Evolutionary conservation across 345 rosid genomes (phyloP).

Genomic region (Acer campestre): DNA sequence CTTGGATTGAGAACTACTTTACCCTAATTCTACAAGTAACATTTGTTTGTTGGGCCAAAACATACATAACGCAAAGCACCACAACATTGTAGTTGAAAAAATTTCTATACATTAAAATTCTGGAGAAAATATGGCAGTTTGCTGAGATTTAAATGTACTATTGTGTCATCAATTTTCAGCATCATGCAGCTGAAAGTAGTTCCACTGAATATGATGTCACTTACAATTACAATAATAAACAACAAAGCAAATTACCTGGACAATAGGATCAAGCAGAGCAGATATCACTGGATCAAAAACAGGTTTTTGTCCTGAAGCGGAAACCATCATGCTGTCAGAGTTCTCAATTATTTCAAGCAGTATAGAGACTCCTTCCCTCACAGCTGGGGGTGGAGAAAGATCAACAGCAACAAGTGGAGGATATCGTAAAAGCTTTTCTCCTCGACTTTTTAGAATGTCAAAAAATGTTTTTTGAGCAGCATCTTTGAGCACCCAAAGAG

Average conservation of each 20-base stretch:
- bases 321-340: slow-evolving; percentile 81
- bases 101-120: not conserved
- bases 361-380: slow-evolving; percentile 88
- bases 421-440: slow-evolving; percentile 92
- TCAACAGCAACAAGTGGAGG: slow-evolving; percentile 94
- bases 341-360: slow-evolving; percentile 90
- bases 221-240: not conserved
- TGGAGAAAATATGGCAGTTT: not conserved
- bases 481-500: slow-evolving; percentile 83
- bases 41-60: not conserved
- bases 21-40: not conserved
- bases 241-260: slow-evolving; percentile 61
- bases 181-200: not conserved
- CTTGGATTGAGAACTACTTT: not conserved
- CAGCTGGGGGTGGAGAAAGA: slow-evolving; percentile 95
- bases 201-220: not conserved
- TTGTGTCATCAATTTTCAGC: not conserved
- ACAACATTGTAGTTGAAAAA: not conserved
- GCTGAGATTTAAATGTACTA: not conserved
- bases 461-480: slow-evolving; percentile 94
- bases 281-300: slow-evolving; percentile 83
- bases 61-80: not conserved
- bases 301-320: slow-evolving; percentile 62
- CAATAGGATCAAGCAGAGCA: slow-evolving; percentile 88
- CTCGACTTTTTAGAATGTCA: slow-evolving; percentile 84